Evolutionary conservation across 139 green algal species (phyloP), one percentile per base, ranked within the genome.

Genomic region (Chlamydomonas incerta): DNA sequence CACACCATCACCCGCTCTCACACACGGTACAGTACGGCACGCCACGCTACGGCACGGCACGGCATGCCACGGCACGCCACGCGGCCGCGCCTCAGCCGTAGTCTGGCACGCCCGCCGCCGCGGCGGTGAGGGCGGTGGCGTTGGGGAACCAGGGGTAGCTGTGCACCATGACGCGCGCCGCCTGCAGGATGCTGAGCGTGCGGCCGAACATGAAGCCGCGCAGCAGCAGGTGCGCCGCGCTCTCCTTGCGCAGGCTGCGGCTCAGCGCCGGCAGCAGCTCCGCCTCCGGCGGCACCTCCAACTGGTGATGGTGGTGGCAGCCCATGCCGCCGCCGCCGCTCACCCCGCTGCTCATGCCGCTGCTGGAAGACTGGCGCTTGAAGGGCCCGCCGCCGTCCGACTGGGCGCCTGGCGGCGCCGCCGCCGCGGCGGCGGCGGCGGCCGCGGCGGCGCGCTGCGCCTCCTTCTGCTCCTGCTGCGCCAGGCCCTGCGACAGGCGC

Each of bases 181-280:
- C 71, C 58, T 82, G 74, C 58, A 82, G 37, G 10, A 58, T 41
- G 23, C 57, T 72, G 34, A 82, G 74, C 60, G 74, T 82, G 5
- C 24, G 58, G 20, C 74, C 74, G 58, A 72, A 82, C 58, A 82
- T 2, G 74, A 72, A 82, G 74, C 74, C 74, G 35, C 74, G 74
- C 24, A 82, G 34, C 74, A 82, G 74, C 58, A 82, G 57, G 23
- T 82, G 74, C 3, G 74, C 74, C 29, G 74, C 17, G 57, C 57
- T 71, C 58, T 82, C 74, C 23, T 55, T 57, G 31, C 74, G 74
- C 74, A 82, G 33, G 74, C 26, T 82, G 26, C 74, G 41, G 41
- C 41, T 50, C 41, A 55, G 55, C 34, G 74, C 34, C 23, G 71
- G 47, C 9, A 26, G 58, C 15, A 82, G 58, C 33, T 82, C 71